Base-by-base conservation (phyloP, 2,329 filamentous ascomycete species). In the Lasiodiplodia sp. region DNA sequence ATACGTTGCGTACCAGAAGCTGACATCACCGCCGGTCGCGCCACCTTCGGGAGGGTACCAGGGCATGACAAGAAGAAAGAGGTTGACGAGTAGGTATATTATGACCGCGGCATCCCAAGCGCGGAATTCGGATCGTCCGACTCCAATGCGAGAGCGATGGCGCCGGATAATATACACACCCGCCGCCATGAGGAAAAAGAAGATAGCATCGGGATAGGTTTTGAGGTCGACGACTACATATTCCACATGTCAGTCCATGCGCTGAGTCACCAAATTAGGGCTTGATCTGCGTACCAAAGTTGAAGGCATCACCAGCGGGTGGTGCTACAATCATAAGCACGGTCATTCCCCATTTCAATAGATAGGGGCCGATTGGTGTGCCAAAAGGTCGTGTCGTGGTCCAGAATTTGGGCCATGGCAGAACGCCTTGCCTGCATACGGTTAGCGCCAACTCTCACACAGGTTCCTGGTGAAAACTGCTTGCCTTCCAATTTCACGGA, bases 341-440 rank as follows among this genome's bases (percentile, higher is more conserved):
- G 0, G 90, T 91, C 0, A 90, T 90, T 34, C 92, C 82, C 72
- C 88, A 92, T 72, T 92, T 90, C 2, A 92, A 83, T 4, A 92
- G 77, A 0, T 93, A 83, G 0, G 90, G 91, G 0, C 90, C 90
- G 1, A 92, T 76, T 0, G 91, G 91, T 0, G 90, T 88, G 53
- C 86, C 85, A 72, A 92, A 92, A 0, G 91, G 91, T 21, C 83
- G 84, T 0, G 89, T 90, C 0, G 90, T 90, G 0, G 90, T 88
- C 0, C 92, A 79, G 0, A 87, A 70, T 6, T 81, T 81, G 0
- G 89, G 85, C 69, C 86, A 92, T 0, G 91, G 91, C 0, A 93
- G 82, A 68, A 92, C 88, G 0, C 91, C 91, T 73, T 92, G 89
- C 21, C 38, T 40, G 4, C 12, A 5, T 40, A 40, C 1, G 3